Base-by-base conservation (phyloP, 192 early-diverging fungal genomes). In the Entomortierella parvispora region DNA sequence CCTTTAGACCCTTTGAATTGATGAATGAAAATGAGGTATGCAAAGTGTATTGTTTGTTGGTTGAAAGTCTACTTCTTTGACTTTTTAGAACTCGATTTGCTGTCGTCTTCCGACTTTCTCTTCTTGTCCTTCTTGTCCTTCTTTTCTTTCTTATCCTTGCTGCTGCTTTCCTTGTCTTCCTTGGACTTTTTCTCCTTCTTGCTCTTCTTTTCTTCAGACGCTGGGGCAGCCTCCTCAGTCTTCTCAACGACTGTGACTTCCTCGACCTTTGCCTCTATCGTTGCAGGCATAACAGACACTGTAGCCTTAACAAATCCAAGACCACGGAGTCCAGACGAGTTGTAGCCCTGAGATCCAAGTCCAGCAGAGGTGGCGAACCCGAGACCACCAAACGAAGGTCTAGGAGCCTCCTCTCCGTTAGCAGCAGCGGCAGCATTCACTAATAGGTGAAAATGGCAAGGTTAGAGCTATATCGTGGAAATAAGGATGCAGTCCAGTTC, bases 271-370 rank as follows among this genome's bases (percentile, higher is more conserved):
- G 71, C 67, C 28, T 76, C 71, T 62, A 76, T 68, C 59, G 71
- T 76, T 4, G 65, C 58, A 56, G 71, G 71, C 71, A 68, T 76
- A 28, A 76, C 64, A 18, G 71, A 76, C 0, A 76, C 71, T 1
- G 71, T 76, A 10, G 71, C 71, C 65, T 68, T 77, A 49, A 77
- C 74, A 20, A 77, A 77, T 33, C 74, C 74, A 7, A 77, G 59
- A 17, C 71, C 71, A 25, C 74, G 74, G 34, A 77, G 65, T 23
- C 74, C 74, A 34, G 63, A 50, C 4, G 47, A 59, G 10, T 54
- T 68, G 33, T 45, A 77, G 46, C 74, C 74, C 51, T 65, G 32
- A 11, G 74, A 59, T 6, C 74, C 74, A 17, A 77, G n/a, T 22
- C 74, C 74, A 12, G 57, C 11, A 17, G 65, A 64, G 15, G 74